These are phyloP conservation scores for Zarea fungicola DNA, from an alignment of 2,329 filamentous ascomycete species.

Conservation along the genomic window DNA sequence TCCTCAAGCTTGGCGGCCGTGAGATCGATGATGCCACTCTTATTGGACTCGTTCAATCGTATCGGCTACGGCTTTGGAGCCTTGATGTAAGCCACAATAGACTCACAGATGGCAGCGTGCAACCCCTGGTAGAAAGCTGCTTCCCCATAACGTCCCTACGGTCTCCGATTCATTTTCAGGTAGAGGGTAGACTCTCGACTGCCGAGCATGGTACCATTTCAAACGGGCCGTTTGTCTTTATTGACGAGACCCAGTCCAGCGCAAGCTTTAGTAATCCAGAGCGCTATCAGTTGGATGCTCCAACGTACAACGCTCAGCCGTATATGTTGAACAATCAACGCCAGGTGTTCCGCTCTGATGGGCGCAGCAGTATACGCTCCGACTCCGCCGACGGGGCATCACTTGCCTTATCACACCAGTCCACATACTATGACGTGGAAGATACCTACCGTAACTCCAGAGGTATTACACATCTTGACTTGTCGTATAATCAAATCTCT, in stretches of 20 bases:
- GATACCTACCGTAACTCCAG: slow-evolving; percentile 17
- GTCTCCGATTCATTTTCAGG: slow-evolving; percentile 33
- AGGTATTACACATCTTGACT: slow-evolving; percentile 48
- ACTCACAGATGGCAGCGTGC: slow-evolving; percentile 41
- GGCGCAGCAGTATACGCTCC: slow-evolving; percentile 17
- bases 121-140: slow-evolving; percentile 24
- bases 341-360: slow-evolving; percentile 29
- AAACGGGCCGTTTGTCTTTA: slow-evolving; percentile 38
- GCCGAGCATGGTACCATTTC: slow-evolving; percentile 24
- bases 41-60: slow-evolving; percentile 29
- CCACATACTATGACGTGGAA: slow-evolving; percentile 17
- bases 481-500: slow-evolving; percentile 47
- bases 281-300: slow-evolving; percentile 45
- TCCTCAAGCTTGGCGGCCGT: slow-evolving; percentile 46
- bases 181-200: slow-evolving; percentile 40
- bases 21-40: slow-evolving; percentile 38
- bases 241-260: slow-evolving; percentile 45
- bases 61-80: slow-evolving; percentile 46
- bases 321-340: slow-evolving; percentile 18
- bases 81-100: slow-evolving; percentile 50
- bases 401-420: slow-evolving; percentile 21
- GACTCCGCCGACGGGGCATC: slow-evolving; percentile 26
- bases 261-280: slow-evolving; percentile 39
- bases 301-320: slow-evolving; percentile 29
- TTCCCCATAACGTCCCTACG: slow-evolving; percentile 30